Conservation (phyloP, 441 rosid genomes). For the Gossypium davidsonii region DNA sequence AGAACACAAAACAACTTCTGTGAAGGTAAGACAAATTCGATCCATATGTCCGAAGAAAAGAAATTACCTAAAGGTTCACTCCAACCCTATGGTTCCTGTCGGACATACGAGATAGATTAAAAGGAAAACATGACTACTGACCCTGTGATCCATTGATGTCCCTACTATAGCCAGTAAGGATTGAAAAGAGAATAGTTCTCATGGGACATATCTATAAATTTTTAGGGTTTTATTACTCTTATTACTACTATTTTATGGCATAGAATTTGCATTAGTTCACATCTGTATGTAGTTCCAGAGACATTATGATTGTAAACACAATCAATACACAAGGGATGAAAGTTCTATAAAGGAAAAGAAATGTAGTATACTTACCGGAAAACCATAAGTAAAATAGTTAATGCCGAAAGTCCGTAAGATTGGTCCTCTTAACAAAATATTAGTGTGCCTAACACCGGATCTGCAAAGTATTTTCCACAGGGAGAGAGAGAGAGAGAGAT, state of each 20-base stretch:
- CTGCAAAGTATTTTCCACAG: constrained; percentile 8
- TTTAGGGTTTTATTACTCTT: background rate
- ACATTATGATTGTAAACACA: background rate
- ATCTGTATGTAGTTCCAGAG: background rate
- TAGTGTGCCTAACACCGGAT: constrained; percentile 13
- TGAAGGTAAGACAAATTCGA: background rate
- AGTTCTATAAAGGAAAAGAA: background rate
- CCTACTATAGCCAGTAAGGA: background rate
- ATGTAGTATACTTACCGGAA: constrained; percentile 5
- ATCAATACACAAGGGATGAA: background rate
- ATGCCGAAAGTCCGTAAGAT: constrained; percentile 19
- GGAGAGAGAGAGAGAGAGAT: background rate
- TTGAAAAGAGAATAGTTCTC: background rate
- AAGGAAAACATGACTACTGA: background rate
- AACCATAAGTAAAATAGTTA: constrained; percentile 21
- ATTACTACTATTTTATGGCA: background rate
- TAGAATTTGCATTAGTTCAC: background rate
- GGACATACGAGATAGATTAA: background rate
- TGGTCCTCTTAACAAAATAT: constrained; percentile 16
- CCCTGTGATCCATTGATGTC: background rate
- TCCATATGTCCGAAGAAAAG: constrained; percentile 6
- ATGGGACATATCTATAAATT: background rate
- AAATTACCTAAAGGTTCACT: background rate
- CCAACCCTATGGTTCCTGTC: background rate
- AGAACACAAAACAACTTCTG: background rate